Conservation (phyloP, 2,329 filamentous ascomycete genomes). For the Botrytis deweyae region DNA sequence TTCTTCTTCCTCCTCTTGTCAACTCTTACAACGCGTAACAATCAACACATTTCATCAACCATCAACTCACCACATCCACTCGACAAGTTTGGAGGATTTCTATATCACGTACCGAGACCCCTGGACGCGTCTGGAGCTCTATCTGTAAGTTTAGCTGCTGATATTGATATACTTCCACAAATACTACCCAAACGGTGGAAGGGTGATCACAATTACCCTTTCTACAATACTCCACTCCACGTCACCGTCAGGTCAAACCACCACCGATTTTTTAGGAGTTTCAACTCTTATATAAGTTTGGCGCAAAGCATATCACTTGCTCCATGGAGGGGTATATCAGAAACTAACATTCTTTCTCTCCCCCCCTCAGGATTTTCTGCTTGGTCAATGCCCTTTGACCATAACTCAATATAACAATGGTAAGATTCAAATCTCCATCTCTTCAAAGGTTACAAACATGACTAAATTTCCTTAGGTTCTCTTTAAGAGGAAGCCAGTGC, state of each 20-base stretch:
- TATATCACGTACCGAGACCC: slow-evolving; percentile 27
- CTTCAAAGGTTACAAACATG: slow-evolving; percentile 4
- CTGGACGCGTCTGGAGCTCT: slow-evolving; percentile 36
- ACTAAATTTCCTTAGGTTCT: slow-evolving; percentile 63
- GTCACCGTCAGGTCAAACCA: slow-evolving; percentile 23
- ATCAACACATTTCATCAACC: slow-evolving; percentile 33
- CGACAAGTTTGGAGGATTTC: slow-evolving; percentile 38
- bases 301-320: slow-evolving; percentile 20
- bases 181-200: slow-evolving; percentile 1
- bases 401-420: slow-evolving; percentile 33
- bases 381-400: slow-evolving; percentile 24
- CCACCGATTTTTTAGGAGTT: slow-evolving; percentile 16
- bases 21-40: slow-evolving; percentile 34
- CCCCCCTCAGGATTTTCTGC: slow-evolving; percentile 27
- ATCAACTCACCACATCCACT: slow-evolving; percentile 34
- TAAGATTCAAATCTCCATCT: slow-evolving; percentile 22
- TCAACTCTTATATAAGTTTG: slow-evolving; percentile 20
- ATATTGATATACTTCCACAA: slow-evolving; percentile 24
- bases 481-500: slow-evolving; percentile 93
- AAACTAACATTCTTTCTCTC: slow-evolving; percentile 30
- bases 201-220: slow-evolving; percentile 7
- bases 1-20: slow-evolving; percentile 41
- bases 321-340: slow-evolving; percentile 27
- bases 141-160: slow-evolving; percentile 32
- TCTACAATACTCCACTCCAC: slow-evolving; percentile 7